Percentiles rank a stretch among this genome's conserved stretches.
These are phyloP conservation scores for Leptographium galeiforme DNA, from an alignment of 2,329 filamentous ascomycete species.

Conservation along the genomic window DNA sequence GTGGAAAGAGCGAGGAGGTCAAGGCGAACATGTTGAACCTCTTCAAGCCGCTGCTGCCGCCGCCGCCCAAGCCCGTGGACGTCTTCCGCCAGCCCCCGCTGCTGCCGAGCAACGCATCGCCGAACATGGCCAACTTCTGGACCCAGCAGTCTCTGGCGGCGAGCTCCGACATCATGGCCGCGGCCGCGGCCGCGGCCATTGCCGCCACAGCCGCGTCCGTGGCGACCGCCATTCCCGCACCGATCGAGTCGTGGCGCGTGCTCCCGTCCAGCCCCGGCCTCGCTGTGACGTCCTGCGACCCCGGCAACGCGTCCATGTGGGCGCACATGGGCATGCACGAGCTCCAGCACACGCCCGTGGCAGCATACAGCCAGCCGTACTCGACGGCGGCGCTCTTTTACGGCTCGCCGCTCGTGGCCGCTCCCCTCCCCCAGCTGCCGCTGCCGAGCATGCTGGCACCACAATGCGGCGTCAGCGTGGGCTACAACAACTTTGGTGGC, in stretches of 20 bases:
- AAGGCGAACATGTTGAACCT: conserved; percentile 74
- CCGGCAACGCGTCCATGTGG: conserved; percentile 51
- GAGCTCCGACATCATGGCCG: conserved; percentile 19
- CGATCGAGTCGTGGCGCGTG: conserved; percentile 81
- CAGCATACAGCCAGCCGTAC: conserved; percentile 67
- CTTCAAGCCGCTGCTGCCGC: conserved; percentile 75
- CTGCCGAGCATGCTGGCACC: conserved; percentile 77
- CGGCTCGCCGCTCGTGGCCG: conserved; percentile 57
- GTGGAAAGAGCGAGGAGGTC: conserved; percentile 84
- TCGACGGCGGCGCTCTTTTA: conserved; percentile 65
- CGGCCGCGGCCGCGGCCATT: conserved; percentile 9
- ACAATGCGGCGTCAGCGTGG: conserved; percentile 60
- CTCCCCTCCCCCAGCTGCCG: conserved; percentile 63
- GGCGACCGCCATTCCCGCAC: conserved; percentile 36
- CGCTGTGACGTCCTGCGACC: conserved; percentile 52
- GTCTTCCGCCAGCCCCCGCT: conserved; percentile 76
- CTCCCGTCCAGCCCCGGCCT: conserved; percentile 70
- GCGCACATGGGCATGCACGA: conserved; percentile 63
- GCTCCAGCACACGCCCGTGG: conserved; percentile 59
- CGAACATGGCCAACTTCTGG: conserved; percentile 66
- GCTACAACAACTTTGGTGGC: conserved; percentile 66
- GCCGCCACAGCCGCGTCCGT: conserved; percentile 7
- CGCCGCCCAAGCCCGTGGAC: conserved; percentile 79
- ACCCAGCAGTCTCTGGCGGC: conserved; percentile 38
- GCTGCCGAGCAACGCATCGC: conserved; percentile 63